Base-by-base conservation (phyloP, 108 stramenopile genomes). In the Skeletonema grethae region DNA sequence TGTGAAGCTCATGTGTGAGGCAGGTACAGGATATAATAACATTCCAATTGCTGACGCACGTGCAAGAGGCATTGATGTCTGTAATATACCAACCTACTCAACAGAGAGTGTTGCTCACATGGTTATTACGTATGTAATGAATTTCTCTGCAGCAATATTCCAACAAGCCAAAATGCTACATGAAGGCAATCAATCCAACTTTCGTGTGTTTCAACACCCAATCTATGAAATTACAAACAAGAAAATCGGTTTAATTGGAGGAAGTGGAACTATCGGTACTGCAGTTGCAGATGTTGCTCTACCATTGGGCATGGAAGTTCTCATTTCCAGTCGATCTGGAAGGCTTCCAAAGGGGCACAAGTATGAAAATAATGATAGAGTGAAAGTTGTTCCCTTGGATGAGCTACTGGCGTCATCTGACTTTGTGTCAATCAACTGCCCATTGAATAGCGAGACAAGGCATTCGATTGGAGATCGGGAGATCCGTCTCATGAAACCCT, bases 1-100 rank as follows among this genome's bases (percentile, higher is more conserved):
- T 4, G 88, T 96, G 25, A 90, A 84, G 72, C 69, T 93, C 4
- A 57, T 96, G 28, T 90, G 89, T 65, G 95, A 96, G 75, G 90
- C 92, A 0, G 95, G 95, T 5, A 96, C 95, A 4, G 95, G 95
- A 41, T 96, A 91, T 85, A 96, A 96, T 79, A 96, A 96, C 65
- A 76, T 90, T n/a, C 91, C 92, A 6, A 76, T 90, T 25, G 30
- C 41, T 15, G 67, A 61, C 0, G 86, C 86, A 10, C 79, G 80
- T 3, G 76, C 72, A 13, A 38, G 45, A 4, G 70, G 78, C 31
- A 82, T 96, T 13, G 61, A 73, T 18, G 92, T 96, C 7, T 86
- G 78, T 59, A 93, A 93, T 58, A 72, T 92, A 43, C 95, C 95
- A 2, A 94, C 91, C 8, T 96, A 96, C 72, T 77, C 80, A 15